Conservation (phyloP, 176 grass and related monocot species). For the Aegilops speltoides region DNA sequence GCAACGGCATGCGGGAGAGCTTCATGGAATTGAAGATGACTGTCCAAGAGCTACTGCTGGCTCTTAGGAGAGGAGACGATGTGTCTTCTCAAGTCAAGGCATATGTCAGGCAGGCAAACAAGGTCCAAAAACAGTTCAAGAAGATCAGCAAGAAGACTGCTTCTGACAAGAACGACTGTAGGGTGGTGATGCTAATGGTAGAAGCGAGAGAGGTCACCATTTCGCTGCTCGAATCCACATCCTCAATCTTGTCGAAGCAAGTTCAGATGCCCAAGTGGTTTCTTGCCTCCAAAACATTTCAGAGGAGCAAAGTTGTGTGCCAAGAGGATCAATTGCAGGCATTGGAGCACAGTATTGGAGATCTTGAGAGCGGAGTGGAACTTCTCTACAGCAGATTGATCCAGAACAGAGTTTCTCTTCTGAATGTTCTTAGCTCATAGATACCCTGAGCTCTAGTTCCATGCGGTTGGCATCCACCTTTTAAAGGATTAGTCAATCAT, state of each 20-base stretch:
- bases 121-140: constrained; percentile 37
- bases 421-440: constrained; percentile 44
- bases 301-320: constrained; percentile 30
- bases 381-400: constrained; percentile 45
- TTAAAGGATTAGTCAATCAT: constrained; percentile 30
- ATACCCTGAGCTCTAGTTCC: not conserved
- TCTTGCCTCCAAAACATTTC: constrained; percentile 38
- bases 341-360: constrained; percentile 35
- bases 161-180: constrained; percentile 10
- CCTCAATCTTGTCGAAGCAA: constrained; percentile 15
- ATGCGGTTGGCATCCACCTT: constrained; percentile 28
- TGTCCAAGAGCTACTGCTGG: constrained; percentile 11
- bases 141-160: constrained; percentile 30
- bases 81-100: constrained; percentile 15
- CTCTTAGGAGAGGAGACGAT: constrained; percentile 30
- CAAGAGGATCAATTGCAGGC: constrained; percentile 35
- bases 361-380: constrained; percentile 36
- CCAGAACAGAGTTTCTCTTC: constrained; percentile 52
- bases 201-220: constrained; percentile 34
- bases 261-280: constrained; percentile 29
- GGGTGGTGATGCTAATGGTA: constrained; percentile 22
- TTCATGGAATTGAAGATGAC: constrained; percentile 40
- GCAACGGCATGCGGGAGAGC: constrained; percentile 24
- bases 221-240: constrained; percentile 27
- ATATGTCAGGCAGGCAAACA: constrained; percentile 29